These are phyloP conservation scores for Daldinia decipiens DNA, from an alignment of 495 filamentous ascomycete genomes.

Conservation along the genomic window DNA sequence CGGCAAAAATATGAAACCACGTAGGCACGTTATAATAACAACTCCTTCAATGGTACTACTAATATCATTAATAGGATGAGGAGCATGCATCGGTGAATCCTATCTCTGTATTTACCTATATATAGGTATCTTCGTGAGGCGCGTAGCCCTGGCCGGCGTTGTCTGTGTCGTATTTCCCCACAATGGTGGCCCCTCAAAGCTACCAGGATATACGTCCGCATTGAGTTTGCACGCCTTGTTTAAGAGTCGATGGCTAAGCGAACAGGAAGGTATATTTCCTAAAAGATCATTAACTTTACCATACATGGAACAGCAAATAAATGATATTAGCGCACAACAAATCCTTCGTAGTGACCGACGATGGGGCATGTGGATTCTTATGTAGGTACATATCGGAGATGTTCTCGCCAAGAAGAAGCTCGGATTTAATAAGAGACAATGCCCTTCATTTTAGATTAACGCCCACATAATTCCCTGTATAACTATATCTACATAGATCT, in stretches of 20 bases:
- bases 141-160: neutral
- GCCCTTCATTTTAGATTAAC: slow-evolving; percentile 16
- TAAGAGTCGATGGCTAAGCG: neutral
- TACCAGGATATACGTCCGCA: neutral
- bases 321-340: slow-evolving; percentile 5
- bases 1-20: neutral
- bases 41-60: neutral
- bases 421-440: slow-evolving; percentile 16
- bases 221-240: slow-evolving; percentile 1
- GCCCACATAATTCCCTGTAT: slow-evolving; percentile 11
- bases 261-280: neutral
- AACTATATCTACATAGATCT: slow-evolving; percentile 31
- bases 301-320: neutral
- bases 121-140: neutral
- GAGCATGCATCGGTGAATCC: neutral
- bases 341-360: slow-evolving; percentile 11
- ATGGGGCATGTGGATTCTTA: slow-evolving; percentile 9
- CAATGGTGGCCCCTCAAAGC: neutral
- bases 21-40: slow-evolving; percentile 2
- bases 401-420: slow-evolving; percentile 9
- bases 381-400: neutral
- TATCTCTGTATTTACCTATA: neutral
- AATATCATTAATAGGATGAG: neutral
- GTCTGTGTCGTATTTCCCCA: slow-evolving; percentile 5
- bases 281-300: no score